Evolutionary conservation across 495 filamentous ascomycete species (phyloP).

Genomic region (Xylaria castorea): DNA sequence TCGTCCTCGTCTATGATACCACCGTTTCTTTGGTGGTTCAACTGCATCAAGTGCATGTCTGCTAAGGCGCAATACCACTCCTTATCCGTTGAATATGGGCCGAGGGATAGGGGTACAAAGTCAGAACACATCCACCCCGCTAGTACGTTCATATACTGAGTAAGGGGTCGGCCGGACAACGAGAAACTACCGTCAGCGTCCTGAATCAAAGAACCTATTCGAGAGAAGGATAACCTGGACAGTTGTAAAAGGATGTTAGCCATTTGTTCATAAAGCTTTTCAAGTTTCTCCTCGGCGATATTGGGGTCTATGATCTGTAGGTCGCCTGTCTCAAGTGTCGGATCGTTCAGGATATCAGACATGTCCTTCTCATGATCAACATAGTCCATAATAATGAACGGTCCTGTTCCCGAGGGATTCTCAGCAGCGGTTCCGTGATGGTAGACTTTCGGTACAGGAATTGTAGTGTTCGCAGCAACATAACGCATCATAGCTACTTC

Average conservation of each 20-base stretch:
- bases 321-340: background rate
- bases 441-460: constrained; percentile 48
- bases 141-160: constrained; percentile 41
- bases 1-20: constrained; percentile 35
- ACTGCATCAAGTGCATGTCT: constrained; percentile 43
- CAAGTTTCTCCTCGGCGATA: background rate
- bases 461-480: constrained; percentile 46
- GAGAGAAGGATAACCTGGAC: constrained; percentile 34
- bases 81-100: constrained; percentile 33
- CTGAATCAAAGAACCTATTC: constrained; percentile 47
- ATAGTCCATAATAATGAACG: constrained; percentile 59
- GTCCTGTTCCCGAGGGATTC: constrained; percentile 42
- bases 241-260: constrained; percentile 47
- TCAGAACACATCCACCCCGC: constrained; percentile 28
- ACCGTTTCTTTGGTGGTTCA: background rate
- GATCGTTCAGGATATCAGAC: background rate
- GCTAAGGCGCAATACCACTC: constrained; percentile 52
- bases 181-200: constrained; percentile 20
- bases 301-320: background rate
- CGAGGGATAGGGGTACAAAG: constrained; percentile 20
- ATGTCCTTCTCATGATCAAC: background rate
- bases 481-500: constrained; percentile 57
- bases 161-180: constrained; percentile 32
- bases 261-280: constrained; percentile 31
- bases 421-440: constrained; percentile 40